Evolutionary conservation across 2,329 filamentous ascomycete genomes (phyloP).

Genomic region (Dactylellina cionopaga): DNA sequence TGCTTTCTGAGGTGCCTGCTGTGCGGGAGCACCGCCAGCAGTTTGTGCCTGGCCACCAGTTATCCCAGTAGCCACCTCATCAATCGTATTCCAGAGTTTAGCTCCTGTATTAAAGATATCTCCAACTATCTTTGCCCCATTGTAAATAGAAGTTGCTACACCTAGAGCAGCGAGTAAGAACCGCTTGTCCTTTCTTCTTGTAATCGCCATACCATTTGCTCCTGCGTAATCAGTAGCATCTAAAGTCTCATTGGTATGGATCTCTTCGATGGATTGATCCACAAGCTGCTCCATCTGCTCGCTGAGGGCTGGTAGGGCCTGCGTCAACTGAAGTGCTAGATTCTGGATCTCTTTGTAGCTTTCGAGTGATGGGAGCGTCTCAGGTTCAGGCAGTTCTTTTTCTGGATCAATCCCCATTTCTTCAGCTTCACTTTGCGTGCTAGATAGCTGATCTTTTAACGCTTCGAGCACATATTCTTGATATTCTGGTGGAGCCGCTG

Average conservation of each 20-base stretch:
- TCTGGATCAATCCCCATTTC: neutral
- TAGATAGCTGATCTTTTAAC: conserved; percentile 4
- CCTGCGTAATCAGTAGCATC: neutral
- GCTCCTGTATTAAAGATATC: neutral
- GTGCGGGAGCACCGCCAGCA: too few species aligned
- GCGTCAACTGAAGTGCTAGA: conserved; percentile 5
- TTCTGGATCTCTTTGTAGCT: conserved; percentile 14
- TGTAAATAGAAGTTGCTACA: neutral
- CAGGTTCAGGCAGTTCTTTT: neutral
- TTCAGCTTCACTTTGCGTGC: neutral
- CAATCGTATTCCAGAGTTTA: neutral
- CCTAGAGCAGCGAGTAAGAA: conserved; percentile 3
- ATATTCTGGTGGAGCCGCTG: neutral
- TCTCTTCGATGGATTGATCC: conserved; percentile 9
- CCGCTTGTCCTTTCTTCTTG: conserved; percentile 7
- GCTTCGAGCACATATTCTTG: conserved; percentile 22
- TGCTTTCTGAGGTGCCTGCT: too few species aligned
- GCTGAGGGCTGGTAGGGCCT: neutral
- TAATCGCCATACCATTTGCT: neutral
- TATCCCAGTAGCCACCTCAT: too few species aligned
- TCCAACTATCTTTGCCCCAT: conserved; percentile 2
- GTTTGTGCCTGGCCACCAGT: too few species aligned
- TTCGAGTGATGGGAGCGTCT: neutral
- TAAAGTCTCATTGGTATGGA: conserved; percentile 7
- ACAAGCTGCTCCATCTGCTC: conserved; percentile 3